Base-by-base conservation (phyloP, 345 rosid genomes). In the Melaleuca quinquenervia region DNA sequence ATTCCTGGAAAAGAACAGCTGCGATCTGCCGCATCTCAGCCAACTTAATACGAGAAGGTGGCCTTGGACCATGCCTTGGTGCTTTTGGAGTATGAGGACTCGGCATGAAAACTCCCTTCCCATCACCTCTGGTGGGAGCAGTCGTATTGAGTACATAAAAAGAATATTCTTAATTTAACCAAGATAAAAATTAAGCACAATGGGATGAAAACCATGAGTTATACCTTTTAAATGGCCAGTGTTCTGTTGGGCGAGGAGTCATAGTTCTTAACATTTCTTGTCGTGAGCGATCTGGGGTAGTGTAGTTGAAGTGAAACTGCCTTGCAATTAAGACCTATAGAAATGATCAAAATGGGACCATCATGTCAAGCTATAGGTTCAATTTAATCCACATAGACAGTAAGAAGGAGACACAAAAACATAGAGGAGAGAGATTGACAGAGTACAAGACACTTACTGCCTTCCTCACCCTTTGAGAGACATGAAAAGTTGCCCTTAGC, bases 31-130 rank as follows among this genome's bases (percentile, higher is more conserved):
- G 93, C 95, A 96, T 89, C 87, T 96, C 96, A 12, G 96, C 74
- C 60, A 92, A 78, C 89, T 96, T 96, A 84, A 92, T 82, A 82
- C 98, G 94, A 52, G 91, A 89, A 55, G 99, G 96, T 83, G 98
- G 98, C 12, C 98, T 91, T 58, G 97, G 99, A 87, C 97, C 98
- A 86, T 96, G 98, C 88, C 91, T 93, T 82, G 98, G 99, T 84
- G 99, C 98, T 91, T 94, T 95, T 32, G 97, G 98, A 49, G 99
- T 94, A 84, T 92, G 94, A 48, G 98, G 98, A 86, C 95, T 94
- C 20, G 90, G 58, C 84, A 88, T 36, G 56, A 90, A 86, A 83
- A 74, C 84, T 48, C 91, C 87, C 85, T 89, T 95, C 7, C 92
- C 94, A 86, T 94, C 96, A 76, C 90, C 94, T 91, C 89, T 96